Conservation (phyloP, 768 basidiomycete genomes). For the Infundibulicybe gibba region DNA sequence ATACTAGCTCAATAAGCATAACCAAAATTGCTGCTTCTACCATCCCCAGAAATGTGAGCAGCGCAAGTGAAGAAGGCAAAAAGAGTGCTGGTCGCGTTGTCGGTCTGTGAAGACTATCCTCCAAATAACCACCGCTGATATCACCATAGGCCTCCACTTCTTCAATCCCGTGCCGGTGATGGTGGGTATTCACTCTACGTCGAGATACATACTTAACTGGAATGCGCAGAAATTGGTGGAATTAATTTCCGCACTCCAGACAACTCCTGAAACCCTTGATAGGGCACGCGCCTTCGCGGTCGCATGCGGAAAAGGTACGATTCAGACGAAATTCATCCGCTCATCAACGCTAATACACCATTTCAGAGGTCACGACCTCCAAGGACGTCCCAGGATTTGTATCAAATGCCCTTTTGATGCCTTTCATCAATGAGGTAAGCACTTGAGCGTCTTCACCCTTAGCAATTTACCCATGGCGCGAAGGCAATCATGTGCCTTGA, state of each 20-base stretch:
- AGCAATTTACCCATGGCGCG: background rate
- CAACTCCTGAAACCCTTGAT: constrained; percentile 70
- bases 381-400: constrained; percentile 94
- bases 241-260: constrained; percentile 91
- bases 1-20: constrained; percentile 93
- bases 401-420: constrained; percentile 94
- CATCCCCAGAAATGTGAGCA: constrained; percentile 50
- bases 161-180: constrained; percentile 98
- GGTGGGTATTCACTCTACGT: constrained; percentile 40
- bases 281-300: constrained; percentile 77
- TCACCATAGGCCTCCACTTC: constrained; percentile 75
- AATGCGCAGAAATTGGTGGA: constrained; percentile 82
- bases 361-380: constrained; percentile 83
- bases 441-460: background rate
- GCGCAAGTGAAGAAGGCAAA: constrained; percentile 63
- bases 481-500: constrained; percentile 92
- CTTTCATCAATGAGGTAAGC: constrained; percentile 89
- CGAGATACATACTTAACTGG: background rate
- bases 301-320: constrained; percentile 84
- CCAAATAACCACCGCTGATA: background rate
- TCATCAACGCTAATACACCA: background rate
- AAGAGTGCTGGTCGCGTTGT: constrained; percentile 73
- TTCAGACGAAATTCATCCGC: background rate
- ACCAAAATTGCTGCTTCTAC: constrained; percentile 89
- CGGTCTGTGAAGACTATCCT: constrained; percentile 39